phyloP scores from a whole-genome alignment of 2,329 filamentous ascomycete species.

The Calonectria multiphialidica region DNA sequence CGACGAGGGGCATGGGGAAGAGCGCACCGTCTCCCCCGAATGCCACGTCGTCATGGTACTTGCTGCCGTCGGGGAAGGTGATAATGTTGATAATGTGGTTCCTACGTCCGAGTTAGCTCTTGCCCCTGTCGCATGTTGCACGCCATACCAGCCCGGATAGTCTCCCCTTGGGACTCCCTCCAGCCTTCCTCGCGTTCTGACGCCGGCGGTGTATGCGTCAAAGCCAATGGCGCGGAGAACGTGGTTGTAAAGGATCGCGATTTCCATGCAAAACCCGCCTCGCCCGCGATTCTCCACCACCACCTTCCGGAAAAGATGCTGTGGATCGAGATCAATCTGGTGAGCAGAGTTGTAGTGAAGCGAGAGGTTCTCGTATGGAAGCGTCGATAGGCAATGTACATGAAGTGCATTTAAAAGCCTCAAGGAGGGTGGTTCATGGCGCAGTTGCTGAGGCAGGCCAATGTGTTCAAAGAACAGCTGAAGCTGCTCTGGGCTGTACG shows the following conservation, averaged over 20 bases:
- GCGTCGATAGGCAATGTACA: slow-evolving; percentile 42
- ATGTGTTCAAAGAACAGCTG: slow-evolving; percentile 27
- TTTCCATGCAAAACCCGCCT: slow-evolving; percentile 74
- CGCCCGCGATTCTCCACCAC: slow-evolving; percentile 54
- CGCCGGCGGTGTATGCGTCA: slow-evolving; percentile 67
- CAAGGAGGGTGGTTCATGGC: slow-evolving; percentile 19
- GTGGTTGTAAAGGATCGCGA: slow-evolving; percentile 66
- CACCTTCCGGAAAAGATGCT: slow-evolving; percentile 63
- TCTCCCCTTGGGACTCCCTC: slow-evolving; percentile 54
- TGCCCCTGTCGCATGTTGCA: too few relatives aligned
- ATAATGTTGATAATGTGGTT: slow-evolving; percentile 73
- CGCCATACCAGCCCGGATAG: slow-evolving; percentile 60
- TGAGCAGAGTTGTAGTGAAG: slow-evolving; percentile 62
- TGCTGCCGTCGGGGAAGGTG: slow-evolving; percentile 60
- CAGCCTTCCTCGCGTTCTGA: slow-evolving; percentile 56
- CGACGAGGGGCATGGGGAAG: slow-evolving; percentile 65
- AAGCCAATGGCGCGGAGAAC: slow-evolving; percentile 64
- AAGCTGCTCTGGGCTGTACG: slow-evolving; percentile 33
- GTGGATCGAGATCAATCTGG: slow-evolving; percentile 56
- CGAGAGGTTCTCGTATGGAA: slow-evolving; percentile 69
- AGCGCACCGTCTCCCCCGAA: slow-evolving; percentile 75
- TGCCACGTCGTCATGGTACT: slow-evolving; percentile 71
- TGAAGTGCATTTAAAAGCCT: slow-evolving; percentile 33
- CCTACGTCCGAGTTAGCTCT: slow-evolving; percentile 31
- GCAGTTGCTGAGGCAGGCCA: slow-evolving; percentile 21